A percentile compares a stretch with the other conserved stretches of the same genome.
Conservation (phyloP, 1,284 basidiomycete species). For the Irpex rosettiformis region DNA sequence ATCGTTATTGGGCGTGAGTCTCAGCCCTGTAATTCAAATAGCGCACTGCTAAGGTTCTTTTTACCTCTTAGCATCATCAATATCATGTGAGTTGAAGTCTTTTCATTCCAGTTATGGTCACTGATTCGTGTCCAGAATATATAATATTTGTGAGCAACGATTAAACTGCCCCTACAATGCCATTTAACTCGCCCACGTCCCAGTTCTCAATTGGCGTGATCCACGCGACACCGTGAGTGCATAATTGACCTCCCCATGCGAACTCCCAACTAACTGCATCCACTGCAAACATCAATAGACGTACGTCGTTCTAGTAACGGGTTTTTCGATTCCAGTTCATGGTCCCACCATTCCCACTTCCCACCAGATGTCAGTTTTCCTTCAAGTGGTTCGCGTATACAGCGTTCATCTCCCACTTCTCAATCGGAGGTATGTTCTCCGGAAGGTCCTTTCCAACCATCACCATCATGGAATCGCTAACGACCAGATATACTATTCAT, state of each 20-base stretch:
- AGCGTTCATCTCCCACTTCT: background rate
- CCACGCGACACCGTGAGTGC: background rate
- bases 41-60: background rate
- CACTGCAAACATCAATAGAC: background rate
- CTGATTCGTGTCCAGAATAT: conserved; percentile 3
- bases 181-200: background rate
- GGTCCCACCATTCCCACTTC: background rate
- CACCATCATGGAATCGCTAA: background rate
- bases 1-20: conserved; percentile 7
- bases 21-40: background rate
- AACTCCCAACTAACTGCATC: background rate
- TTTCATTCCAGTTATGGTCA: background rate
- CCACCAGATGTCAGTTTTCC: conserved; percentile 1
- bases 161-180: background rate
- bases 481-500: background rate
- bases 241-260: background rate
- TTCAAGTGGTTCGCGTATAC: conserved; percentile 8
- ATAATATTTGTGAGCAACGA: conserved; percentile 1
- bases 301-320: background rate
- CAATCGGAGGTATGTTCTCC: background rate
- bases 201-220: background rate
- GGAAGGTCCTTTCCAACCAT: background rate
- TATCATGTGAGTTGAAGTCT: background rate
- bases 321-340: background rate
- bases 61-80: background rate